Evolutionary conservation across 2,329 filamentous ascomycete species (phyloP).

Genomic region (Chalaropsis thielavioides): DNA sequence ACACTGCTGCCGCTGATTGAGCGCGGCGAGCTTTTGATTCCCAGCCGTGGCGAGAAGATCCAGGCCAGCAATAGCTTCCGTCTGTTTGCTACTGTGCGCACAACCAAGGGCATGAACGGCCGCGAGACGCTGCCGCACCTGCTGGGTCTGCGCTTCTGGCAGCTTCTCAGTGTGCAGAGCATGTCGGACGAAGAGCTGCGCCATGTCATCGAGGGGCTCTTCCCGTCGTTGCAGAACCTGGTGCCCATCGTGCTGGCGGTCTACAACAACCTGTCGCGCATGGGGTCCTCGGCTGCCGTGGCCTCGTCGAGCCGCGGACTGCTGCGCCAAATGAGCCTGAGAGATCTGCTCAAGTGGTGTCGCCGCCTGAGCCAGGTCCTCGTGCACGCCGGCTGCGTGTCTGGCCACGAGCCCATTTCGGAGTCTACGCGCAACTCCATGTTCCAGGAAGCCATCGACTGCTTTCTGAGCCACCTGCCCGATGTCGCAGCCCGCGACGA

Average conservation of each 20-base stretch:
- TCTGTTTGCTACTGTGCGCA: constrained; percentile 82
- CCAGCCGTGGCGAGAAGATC: constrained; percentile 74
- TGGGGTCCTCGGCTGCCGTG: constrained; percentile 23
- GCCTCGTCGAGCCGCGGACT: constrained; percentile 33
- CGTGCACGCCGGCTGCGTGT: constrained; percentile 43
- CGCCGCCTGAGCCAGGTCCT: constrained; percentile 57
- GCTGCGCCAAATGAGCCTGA: constrained; percentile 46
- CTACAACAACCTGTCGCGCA: constrained; percentile 37
- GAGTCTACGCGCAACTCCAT: constrained; percentile 65
- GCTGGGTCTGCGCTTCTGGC: constrained; percentile 79
- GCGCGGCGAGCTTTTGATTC: constrained; percentile 76
- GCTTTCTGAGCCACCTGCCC: constrained; percentile 71
- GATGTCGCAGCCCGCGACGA: constrained; percentile 44
- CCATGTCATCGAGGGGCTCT: constrained; percentile 55
- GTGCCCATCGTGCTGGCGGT: constrained; percentile 44
- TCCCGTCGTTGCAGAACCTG: constrained; percentile 53
- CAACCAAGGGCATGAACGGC: constrained; percentile 52
- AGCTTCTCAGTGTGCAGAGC: constrained; percentile 52
- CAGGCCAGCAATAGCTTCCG: constrained; percentile 73
- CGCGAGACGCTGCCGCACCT: constrained; percentile 55
- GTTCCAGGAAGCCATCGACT: constrained; percentile 86
- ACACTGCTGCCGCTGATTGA: constrained; percentile 87
- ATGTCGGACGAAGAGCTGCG: constrained; percentile 56
- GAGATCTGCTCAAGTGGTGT: constrained; percentile 88
- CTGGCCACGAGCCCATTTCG: constrained; percentile 54